Conservation (phyloP, 495 filamentous ascomycete genomes). For the Choiromyces venosus region DNA sequence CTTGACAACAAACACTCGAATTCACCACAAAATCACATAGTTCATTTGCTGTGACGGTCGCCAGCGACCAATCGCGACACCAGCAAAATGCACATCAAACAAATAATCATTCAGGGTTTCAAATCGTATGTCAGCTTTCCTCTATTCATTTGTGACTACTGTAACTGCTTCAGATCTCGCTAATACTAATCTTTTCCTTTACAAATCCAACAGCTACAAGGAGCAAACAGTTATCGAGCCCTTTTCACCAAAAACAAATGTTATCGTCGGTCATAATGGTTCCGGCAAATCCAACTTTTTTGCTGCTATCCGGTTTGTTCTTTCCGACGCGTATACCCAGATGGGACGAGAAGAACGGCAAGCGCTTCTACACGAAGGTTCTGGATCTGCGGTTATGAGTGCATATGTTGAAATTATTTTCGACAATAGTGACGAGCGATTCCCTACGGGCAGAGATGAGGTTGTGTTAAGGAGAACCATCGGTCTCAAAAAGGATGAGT, state of each 20-base stretch:
- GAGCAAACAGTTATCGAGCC: slow-evolving; percentile 98
- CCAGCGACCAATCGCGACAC: slow-evolving; percentile 3
- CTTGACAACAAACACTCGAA: neutral
- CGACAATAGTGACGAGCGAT: slow-evolving; percentile 94
- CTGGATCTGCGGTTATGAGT: slow-evolving; percentile 95
- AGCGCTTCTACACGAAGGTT: slow-evolving; percentile 91
- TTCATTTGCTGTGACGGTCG: neutral
- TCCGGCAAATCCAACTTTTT: slow-evolving; percentile 99
- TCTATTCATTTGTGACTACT: slow-evolving; percentile 2
- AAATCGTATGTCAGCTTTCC: slow-evolving; percentile 64
- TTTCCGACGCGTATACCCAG: slow-evolving; percentile 95
- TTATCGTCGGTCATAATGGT: slow-evolving; percentile 98
- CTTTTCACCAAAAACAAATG: slow-evolving; percentile 96
- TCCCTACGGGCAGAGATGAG: slow-evolving; percentile 87
- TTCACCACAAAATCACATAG: neutral
- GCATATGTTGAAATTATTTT: slow-evolving; percentile 99
- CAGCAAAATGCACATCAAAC: slow-evolving; percentile 90
- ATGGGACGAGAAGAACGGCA: slow-evolving; percentile 95
- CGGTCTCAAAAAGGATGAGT: slow-evolving; percentile 97
- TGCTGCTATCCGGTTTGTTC: slow-evolving; percentile 95
- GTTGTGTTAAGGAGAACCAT: slow-evolving; percentile 88
- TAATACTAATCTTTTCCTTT: slow-evolving; percentile 8
- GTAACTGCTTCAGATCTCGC: neutral
- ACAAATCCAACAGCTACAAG: slow-evolving; percentile 70
- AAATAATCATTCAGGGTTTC: slow-evolving; percentile 99